These are phyloP conservation scores for Corniculantispora saksenae DNA, from an alignment of 2,329 filamentous ascomycete genomes.

Conservation along the genomic window DNA sequence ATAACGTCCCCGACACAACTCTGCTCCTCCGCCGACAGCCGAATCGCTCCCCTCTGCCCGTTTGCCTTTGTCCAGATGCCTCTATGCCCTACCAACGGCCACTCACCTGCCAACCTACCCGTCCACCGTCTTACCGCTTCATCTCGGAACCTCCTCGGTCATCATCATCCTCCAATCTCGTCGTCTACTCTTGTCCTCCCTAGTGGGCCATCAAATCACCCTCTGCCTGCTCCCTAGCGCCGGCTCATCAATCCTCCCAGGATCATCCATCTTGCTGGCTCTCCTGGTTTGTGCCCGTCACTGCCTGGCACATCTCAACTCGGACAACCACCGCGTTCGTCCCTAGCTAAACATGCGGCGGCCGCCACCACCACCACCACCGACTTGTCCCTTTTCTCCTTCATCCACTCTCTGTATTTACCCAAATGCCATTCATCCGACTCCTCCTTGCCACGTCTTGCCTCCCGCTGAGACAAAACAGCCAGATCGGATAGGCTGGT, in stretches of 20 bases:
- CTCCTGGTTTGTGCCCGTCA: no score
- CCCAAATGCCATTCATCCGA: background rate
- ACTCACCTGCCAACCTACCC: no score
- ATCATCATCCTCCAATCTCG: background rate
- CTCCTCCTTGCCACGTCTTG: background rate
- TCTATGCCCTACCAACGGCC: background rate
- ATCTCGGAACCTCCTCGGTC: background rate
- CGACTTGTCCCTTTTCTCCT: background rate
- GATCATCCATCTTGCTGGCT: background rate
- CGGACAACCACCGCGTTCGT: no score
- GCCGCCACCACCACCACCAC: no score
- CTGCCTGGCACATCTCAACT: no score
- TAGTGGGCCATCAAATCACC: background rate
- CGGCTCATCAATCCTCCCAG: background rate
- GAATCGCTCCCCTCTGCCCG: background rate
- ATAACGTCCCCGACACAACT: background rate
- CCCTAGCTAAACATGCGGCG: no score
- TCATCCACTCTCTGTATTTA: background rate
- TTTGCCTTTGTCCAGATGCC: background rate
- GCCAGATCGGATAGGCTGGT: constrained; percentile 4
- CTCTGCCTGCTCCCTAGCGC: background rate
- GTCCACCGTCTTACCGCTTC: background rate
- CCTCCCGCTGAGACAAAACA: background rate
- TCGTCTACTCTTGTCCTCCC: background rate
- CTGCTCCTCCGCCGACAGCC: constrained; percentile 6